Conservation (phyloP, 768 basidiomycete species). For the Xerocomus potaroensis region DNA sequence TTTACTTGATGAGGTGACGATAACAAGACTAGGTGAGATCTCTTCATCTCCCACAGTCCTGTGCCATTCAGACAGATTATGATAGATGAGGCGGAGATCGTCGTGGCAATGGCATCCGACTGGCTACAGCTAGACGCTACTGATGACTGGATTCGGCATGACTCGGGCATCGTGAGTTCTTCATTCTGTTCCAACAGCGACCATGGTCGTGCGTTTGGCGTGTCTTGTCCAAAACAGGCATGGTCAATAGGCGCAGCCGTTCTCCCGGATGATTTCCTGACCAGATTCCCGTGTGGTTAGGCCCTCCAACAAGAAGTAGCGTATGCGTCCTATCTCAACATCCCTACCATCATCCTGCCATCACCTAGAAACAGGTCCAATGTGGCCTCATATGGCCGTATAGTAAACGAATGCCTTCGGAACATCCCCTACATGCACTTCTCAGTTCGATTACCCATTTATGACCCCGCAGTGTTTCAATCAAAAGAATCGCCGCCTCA, state of each 20-base stretch:
- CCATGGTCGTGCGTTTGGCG: constrained; percentile 13
- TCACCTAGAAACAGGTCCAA: constrained; percentile 79
- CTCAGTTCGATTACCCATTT: constrained; percentile 80
- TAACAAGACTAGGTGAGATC: constrained; percentile 69
- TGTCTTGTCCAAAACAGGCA: constrained; percentile 13
- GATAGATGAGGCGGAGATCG: constrained; percentile 68
- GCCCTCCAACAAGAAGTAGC: constrained; percentile 90
- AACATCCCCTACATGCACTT: constrained; percentile 70
- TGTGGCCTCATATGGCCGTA: constrained; percentile 90
- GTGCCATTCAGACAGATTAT: constrained; percentile 14
- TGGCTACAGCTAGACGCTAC: constrained; percentile 94
- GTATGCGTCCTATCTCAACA: constrained; percentile 89
- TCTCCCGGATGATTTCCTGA: constrained; percentile 10
- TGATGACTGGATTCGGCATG: constrained; percentile 93
- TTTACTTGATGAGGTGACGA: constrained; percentile 77
- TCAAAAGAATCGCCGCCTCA: constrained; percentile 27
- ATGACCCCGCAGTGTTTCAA: constrained; percentile 64
- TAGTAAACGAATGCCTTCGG: constrained; percentile 73
- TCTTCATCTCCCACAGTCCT: constrained; percentile 9
- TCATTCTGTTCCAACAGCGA: constrained; percentile 5
- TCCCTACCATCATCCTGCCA: constrained; percentile 82
- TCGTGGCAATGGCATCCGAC: constrained; percentile 78
- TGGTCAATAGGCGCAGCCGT: constrained; percentile 17
- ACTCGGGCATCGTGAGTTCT: constrained; percentile 83
- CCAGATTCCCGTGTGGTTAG: constrained; percentile 37